Percentiles rank a stretch among this genome's conserved stretches.
Evolutionary conservation across 148 eudicot species (phyloP).

Genomic region (Pouteria glomerata): DNA sequence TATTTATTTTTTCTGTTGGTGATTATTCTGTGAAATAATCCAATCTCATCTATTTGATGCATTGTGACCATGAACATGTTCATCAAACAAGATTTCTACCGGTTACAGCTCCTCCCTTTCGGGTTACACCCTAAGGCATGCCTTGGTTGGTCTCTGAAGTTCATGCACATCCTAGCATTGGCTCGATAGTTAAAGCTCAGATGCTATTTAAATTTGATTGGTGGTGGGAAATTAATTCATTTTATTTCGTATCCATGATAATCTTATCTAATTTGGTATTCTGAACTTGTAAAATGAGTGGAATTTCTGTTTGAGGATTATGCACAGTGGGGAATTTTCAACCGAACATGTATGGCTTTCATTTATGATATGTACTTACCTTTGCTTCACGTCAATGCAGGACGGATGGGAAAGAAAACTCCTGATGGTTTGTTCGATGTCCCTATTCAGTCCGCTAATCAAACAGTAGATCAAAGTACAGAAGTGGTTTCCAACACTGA

Average conservation of each 20-base stretch:
- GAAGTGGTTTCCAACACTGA: slow-evolving; percentile 23
- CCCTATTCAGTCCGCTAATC: slow-evolving; percentile 35
- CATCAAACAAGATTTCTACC: background rate
- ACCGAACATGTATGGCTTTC: background rate
- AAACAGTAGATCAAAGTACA: slow-evolving; percentile 12
- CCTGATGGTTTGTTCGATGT: slow-evolving; percentile 38
- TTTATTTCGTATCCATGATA: background rate
- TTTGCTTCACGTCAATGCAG: slow-evolving; percentile 28
- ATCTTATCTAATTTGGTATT: too few species aligned
- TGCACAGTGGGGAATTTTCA: background rate
- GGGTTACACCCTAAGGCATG: background rate
- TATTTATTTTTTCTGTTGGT: background rate
- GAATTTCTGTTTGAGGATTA: background rate
- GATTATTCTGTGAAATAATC: background rate
- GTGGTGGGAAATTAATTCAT: background rate
- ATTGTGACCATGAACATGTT: background rate
- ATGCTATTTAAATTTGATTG: background rate
- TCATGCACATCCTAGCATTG: background rate
- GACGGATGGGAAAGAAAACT: slow-evolving; percentile 32
- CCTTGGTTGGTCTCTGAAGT: background rate
- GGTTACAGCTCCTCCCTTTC: background rate
- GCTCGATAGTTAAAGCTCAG: background rate
- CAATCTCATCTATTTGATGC: background rate
- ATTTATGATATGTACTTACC: background rate
- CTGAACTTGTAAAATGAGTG: background rate